A percentile compares a stretch with the other conserved stretches of the same genome.
Conservation (phyloP, 768 basidiomycete genomes). For the Kwoniella europaea region DNA sequence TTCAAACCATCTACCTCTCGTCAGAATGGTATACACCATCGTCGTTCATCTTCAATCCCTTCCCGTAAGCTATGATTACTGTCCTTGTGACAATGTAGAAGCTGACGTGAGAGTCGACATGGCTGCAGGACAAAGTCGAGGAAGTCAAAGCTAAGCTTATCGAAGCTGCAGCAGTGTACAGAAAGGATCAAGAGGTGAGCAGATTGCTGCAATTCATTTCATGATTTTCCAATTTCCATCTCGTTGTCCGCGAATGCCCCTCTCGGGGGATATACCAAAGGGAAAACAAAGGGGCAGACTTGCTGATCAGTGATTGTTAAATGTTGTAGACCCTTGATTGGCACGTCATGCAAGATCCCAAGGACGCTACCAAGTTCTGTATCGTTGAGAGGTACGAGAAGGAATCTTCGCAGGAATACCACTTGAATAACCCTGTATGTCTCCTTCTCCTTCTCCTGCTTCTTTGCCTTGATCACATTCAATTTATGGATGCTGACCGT, state of each 20-base stretch:
- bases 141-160: conserved; percentile 56
- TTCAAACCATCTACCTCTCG: background rate
- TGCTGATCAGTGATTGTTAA: background rate
- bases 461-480: background rate
- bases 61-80: conserved; percentile 54
- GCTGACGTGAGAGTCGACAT: background rate
- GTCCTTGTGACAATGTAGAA: too few relatives aligned
- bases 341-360: conserved; percentile 60
- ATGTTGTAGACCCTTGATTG: conserved; percentile 55
- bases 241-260: background rate
- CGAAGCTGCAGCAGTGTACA: conserved; percentile 57
- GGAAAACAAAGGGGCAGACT: too few relatives aligned
- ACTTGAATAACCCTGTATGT: conserved; percentile 53
- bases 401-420: conserved; percentile 58
- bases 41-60: conserved; percentile 56
- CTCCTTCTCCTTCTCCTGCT: background rate
- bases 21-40: conserved; percentile 57
- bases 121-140: conserved; percentile 50
- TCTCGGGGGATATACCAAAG: too few relatives aligned
- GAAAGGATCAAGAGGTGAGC: conserved; percentile 55
- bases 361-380: conserved; percentile 58
- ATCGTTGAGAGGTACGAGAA: conserved; percentile 59
- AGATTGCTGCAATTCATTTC: background rate
- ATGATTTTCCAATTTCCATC: too few relatives aligned
- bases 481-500: too few relatives aligned